Evolutionary conservation across 768 basidiomycete genomes (phyloP).

Genomic region (Coprinopsis marcescibilis): DNA sequence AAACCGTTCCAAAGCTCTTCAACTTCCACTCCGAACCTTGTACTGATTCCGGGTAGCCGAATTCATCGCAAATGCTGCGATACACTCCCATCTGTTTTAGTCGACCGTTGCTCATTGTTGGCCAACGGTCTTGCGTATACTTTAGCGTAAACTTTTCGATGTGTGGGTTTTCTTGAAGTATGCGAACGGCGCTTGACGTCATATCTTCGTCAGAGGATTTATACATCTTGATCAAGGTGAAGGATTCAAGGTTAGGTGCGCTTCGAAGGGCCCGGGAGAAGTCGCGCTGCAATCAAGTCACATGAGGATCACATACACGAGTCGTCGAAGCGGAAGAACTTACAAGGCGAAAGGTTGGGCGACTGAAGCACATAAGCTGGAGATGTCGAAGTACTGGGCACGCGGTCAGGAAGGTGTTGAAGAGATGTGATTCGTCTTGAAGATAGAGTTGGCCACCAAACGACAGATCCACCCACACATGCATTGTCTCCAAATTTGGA

Average conservation of each 20-base stretch:
- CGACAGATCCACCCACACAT: conserved; percentile 32
- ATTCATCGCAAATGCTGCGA: conserved; percentile 12
- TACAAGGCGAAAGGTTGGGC: conserved; percentile 31
- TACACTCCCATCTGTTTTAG: conserved; percentile 28
- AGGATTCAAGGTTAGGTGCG: conserved; percentile 26
- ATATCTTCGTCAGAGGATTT: conserved; percentile 32
- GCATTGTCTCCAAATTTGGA: conserved; percentile 22
- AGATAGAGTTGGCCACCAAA: conserved; percentile 21
- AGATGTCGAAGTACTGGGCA: conserved; percentile 28
- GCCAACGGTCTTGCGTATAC: conserved; percentile 31
- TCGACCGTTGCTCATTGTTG: conserved; percentile 26
- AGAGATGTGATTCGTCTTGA: conserved; percentile 25
- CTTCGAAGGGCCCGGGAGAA: conserved; percentile 25
- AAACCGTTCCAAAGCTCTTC: conserved; percentile 8
- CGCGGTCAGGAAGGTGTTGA: conserved; percentile 23
- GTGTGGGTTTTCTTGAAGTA: conserved; percentile 27
- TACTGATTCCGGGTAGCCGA: conserved; percentile 6
- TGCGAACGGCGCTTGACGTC: conserved; percentile 22
- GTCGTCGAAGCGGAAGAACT: conserved; percentile 11
- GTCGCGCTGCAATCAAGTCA: conserved; percentile 20
- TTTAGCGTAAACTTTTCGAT: conserved; percentile 26
- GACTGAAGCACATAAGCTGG: conserved; percentile 29
- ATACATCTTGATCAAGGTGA: conserved; percentile 30
- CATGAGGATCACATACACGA: background rate
- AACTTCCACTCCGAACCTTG: conserved; percentile 5